Conservation (phyloP, 2,329 filamentous ascomycete genomes). For the Teratosphaeria zuluensis region DNA sequence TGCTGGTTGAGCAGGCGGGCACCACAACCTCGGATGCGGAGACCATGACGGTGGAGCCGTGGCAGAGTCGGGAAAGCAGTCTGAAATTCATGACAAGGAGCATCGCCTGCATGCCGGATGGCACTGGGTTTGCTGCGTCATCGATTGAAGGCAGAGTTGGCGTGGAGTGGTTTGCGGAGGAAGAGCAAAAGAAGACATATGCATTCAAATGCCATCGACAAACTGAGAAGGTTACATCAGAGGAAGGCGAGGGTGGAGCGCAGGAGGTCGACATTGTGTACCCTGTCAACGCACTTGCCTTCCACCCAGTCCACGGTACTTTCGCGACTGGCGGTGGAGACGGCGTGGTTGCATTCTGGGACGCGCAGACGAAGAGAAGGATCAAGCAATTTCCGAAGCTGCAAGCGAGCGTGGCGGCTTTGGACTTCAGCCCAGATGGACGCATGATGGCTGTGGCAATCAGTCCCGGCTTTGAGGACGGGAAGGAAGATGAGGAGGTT, state of each 20-base stretch:
- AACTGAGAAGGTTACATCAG: slow-evolving; percentile 51
- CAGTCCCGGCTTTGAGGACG: slow-evolving; percentile 81
- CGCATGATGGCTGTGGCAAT: slow-evolving; percentile 69
- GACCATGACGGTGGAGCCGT: slow-evolving; percentile 44
- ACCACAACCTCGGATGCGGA: slow-evolving; percentile 6
- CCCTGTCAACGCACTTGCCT: slow-evolving; percentile 81
- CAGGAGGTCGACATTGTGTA: slow-evolving; percentile 73
- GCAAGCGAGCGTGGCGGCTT: slow-evolving; percentile 63
- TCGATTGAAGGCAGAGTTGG: slow-evolving; percentile 93
- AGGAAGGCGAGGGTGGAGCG: slow-evolving; percentile 43
- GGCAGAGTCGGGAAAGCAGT: slow-evolving; percentile 87
- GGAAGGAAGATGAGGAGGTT: slow-evolving; percentile 65
- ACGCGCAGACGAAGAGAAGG: slow-evolving; percentile 79
- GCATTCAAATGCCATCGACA: slow-evolving; percentile 98
- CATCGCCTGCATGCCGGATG: slow-evolving; percentile 92
- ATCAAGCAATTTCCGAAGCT: slow-evolving; percentile 85
- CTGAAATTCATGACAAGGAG: slow-evolving; percentile 93
- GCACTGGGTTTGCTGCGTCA: slow-evolving; percentile 82
- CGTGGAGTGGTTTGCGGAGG: slow-evolving; percentile 94
- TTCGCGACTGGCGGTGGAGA: slow-evolving; percentile 88
- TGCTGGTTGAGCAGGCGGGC: slow-evolving; percentile 42
- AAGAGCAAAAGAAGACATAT: slow-evolving; percentile 87
- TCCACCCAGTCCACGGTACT: slow-evolving; percentile 72
- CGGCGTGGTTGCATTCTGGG: slow-evolving; percentile 86
- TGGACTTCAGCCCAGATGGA: slow-evolving; percentile 70